Evolutionary conservation across 352 stramenopile genomes (phyloP), one percentile per base, ranked within the genome.

Genomic region (Globisporangium viniferum): DNA sequence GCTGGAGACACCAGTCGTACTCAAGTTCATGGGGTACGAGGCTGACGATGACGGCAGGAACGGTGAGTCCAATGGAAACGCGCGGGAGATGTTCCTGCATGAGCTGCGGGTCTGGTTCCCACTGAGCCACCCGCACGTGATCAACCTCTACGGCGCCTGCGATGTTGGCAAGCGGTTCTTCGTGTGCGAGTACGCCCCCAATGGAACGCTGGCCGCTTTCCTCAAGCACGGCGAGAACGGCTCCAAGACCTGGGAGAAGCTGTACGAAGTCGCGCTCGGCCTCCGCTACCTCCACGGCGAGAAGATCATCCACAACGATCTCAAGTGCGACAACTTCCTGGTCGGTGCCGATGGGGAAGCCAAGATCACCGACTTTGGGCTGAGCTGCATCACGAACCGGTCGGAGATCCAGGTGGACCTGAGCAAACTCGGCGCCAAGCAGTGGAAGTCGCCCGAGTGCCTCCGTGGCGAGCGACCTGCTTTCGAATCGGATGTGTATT

Each of bases 221-320:
- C 27, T 59, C 20, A 24, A 24, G 24, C 24, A 24, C 95, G 98
- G 73, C 96, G 94, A 20, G 27, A 84, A 59, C 20, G 9, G 3
- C 12, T 22, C 3, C 57, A 39, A 68, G 7, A 63, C 22, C 2
- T 74, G 71, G 64, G 39, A 70, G 14, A 74, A 69, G 48, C 35
- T 77, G 1, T 68, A 72, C 39, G 65, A 78, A 58, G 62, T 61
- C 8, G 66, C 69, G 6, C 35, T 75, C 1, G 66, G 59, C 0
- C 41, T 78, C 8, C 62, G 72, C 18, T 78, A 68, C 33, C 33
- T 73, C 9, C 69, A 78, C 27, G 41, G 71, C 15, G 53, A 59
- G 5, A 41, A 69, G 24, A 70, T 73, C 18, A 59, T 75, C 22
- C 69, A 75, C 56, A 67, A 54, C n/a, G 62, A 75, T 18, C 62